phyloP scores from a whole-genome alignment of 73 alveolate genomes.

The Paramecium sonneborni region DNA sequence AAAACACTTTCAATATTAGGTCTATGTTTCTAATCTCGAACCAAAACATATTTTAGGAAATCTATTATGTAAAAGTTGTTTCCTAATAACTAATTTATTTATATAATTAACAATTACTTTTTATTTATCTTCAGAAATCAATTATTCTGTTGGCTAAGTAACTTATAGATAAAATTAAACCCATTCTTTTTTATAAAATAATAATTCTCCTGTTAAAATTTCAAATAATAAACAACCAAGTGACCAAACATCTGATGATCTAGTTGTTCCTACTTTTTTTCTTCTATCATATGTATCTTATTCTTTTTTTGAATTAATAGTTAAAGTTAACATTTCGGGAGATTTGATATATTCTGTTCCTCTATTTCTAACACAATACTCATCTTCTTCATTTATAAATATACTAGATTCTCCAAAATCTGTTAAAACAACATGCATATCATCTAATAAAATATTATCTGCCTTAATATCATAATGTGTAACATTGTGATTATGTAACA shows the following conservation, averaged over 20 bases:
- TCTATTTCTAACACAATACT: slow-evolving; percentile 90
- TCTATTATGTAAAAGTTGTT: slow-evolving; percentile 94
- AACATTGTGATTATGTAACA: slow-evolving; percentile 90
- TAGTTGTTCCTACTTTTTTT: slow-evolving; percentile 97
- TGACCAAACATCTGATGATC: slow-evolving; percentile 97
- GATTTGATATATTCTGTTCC: slow-evolving; percentile 98
- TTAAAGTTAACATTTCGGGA: slow-evolving; percentile 98
- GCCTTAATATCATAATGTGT: slow-evolving; percentile 98
- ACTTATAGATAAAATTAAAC: slow-evolving; percentile 80
- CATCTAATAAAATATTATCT: slow-evolving; percentile 95
- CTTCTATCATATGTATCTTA: slow-evolving; percentile 98
- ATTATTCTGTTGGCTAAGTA: slow-evolving; percentile 85
- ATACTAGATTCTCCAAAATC: slow-evolving; percentile 98
- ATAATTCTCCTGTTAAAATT: slow-evolving; percentile 95
- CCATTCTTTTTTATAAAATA: slow-evolving; percentile 88
- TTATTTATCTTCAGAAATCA: slow-evolving; percentile 83
- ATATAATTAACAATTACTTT: background rate
- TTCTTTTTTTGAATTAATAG: slow-evolving; percentile 94
- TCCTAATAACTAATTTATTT: slow-evolving; percentile 77
- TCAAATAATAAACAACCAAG: slow-evolving; percentile 97
- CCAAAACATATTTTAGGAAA: slow-evolving; percentile 94
- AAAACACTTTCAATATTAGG: slow-evolving; percentile 96
- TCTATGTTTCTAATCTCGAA: slow-evolving; percentile 91
- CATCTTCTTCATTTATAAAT: slow-evolving; percentile 95
- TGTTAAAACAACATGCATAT: slow-evolving; percentile 87